Evolutionary conservation across 2,329 filamentous ascomycete genomes (phyloP).

Genomic region (Fusarium agapanthi): DNA sequence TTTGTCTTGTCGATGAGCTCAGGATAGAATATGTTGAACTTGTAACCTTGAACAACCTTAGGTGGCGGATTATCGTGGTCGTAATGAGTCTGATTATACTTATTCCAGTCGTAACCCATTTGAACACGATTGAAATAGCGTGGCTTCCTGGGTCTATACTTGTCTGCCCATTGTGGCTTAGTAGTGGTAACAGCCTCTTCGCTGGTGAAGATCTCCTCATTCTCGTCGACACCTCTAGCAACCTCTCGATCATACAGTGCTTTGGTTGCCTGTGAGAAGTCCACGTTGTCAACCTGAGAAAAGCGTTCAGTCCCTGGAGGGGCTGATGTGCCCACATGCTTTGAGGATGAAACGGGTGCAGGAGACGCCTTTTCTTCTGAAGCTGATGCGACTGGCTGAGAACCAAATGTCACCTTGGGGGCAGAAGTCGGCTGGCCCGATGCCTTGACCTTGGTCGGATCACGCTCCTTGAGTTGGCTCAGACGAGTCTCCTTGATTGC

Average conservation of each 20-base stretch:
- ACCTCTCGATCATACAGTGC: constrained; percentile 93
- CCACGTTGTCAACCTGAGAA: constrained; percentile 73
- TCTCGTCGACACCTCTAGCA: constrained; percentile 87
- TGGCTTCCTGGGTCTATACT: constrained; percentile 89
- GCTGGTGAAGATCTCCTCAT: constrained; percentile 93
- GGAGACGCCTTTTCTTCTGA: constrained; percentile 13
- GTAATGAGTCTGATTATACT: constrained; percentile 99
- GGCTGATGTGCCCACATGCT: constrained; percentile 46
- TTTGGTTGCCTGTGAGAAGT: constrained; percentile 87
- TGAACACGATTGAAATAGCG: constrained; percentile 98
- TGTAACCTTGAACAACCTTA: constrained; percentile 98
- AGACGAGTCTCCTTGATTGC: constrained; percentile 76
- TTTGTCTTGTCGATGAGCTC: constrained; percentile 95
- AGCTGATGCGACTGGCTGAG: neutral
- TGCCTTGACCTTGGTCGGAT: constrained; percentile 69
- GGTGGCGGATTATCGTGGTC: constrained; percentile 98
- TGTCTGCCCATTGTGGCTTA: constrained; percentile 81
- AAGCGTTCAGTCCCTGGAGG: constrained; percentile 73
- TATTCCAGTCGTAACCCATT: constrained; percentile 99
- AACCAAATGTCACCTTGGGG: neutral
- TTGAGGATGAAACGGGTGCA: constrained; percentile 28
- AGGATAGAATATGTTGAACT: constrained; percentile 99
- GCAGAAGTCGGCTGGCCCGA: constrained; percentile 21
- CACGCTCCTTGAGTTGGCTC: constrained; percentile 70
- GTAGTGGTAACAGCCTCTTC: constrained; percentile 75